Conservation (phyloP, 75 land plant species). For the Cupressus sempervirens region DNA sequence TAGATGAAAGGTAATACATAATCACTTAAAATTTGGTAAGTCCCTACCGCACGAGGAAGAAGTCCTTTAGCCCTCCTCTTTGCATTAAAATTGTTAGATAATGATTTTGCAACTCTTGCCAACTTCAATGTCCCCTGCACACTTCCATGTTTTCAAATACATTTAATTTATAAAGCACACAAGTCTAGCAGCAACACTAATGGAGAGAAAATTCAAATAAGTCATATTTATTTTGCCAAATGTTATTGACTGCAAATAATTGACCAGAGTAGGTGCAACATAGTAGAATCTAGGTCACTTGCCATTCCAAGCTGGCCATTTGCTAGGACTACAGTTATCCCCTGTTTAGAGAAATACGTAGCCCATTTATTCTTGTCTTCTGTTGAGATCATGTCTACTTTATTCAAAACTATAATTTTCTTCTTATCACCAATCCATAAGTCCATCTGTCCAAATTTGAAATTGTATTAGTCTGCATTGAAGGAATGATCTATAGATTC, state of each 20-base stretch:
- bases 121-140: slow-evolving; percentile 83
- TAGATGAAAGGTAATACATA: neutral
- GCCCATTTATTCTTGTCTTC: slow-evolving; percentile 95
- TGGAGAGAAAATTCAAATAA: neutral
- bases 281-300: neutral
- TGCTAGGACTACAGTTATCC: slow-evolving; percentile 64
- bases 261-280: neutral
- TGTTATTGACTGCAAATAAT: neutral
- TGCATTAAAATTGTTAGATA: slow-evolving; percentile 65
- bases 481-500: neutral
- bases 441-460: slow-evolving; percentile 60
- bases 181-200: neutral
- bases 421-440: slow-evolving; percentile 80
- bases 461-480: slow-evolving; percentile 2
- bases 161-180: neutral
- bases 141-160: slow-evolving; percentile 11
- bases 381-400: slow-evolving; percentile 92
- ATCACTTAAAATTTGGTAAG: neutral
- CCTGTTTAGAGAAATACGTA: slow-evolving; percentile 61
- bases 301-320: slow-evolving; percentile 90
- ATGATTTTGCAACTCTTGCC: slow-evolving; percentile 67
- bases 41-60: slow-evolving; percentile 83
- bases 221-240: neutral
- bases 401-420: slow-evolving; percentile 83
- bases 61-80: slow-evolving; percentile 86